Conservation (phyloP, 495 filamentous ascomycete species). For the Penicillium salamii region DNA sequence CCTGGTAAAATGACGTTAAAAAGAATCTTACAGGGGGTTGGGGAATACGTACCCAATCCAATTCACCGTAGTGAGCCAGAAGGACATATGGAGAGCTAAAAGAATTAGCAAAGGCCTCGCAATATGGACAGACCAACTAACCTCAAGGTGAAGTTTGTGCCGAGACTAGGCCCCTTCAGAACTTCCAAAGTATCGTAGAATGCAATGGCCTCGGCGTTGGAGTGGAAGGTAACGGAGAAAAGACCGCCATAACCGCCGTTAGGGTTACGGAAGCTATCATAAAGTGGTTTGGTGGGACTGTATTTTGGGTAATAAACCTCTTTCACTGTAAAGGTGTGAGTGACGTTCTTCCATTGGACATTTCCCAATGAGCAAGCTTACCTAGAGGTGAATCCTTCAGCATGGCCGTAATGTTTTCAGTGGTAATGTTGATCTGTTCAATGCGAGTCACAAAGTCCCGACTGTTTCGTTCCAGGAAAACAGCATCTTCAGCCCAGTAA, state of each 20-base stretch:
- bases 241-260: slow-evolving; percentile 89
- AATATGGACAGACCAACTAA: slow-evolving; percentile 17
- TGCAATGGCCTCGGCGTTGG: slow-evolving; percentile 63
- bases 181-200: slow-evolving; percentile 88
- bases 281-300: slow-evolving; percentile 63
- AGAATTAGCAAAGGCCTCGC: neutral
- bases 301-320: slow-evolving; percentile 84
- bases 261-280: slow-evolving; percentile 72
- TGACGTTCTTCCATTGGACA: neutral
- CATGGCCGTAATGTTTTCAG: slow-evolving; percentile 75
- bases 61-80: slow-evolving; percentile 85
- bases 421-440: slow-evolving; percentile 79
- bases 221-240: slow-evolving; percentile 76
- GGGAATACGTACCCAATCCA: slow-evolving; percentile 69
- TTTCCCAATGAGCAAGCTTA: slow-evolving; percentile 27
- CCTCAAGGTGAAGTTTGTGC: slow-evolving; percentile 93
- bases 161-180: slow-evolving; percentile 89
- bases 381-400: slow-evolving; percentile 54
- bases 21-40: neutral
- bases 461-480: slow-evolving; percentile 95
- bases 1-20: slow-evolving; percentile 44
- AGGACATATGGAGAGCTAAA: slow-evolving; percentile 80
- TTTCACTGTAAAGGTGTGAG: slow-evolving; percentile 54
- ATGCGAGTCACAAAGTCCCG: slow-evolving; percentile 85
- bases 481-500: slow-evolving; percentile 87